These are phyloP conservation scores for Jackrogersella multiformis DNA, from an alignment of 495 filamentous ascomycete species.

Conservation along the genomic window DNA sequence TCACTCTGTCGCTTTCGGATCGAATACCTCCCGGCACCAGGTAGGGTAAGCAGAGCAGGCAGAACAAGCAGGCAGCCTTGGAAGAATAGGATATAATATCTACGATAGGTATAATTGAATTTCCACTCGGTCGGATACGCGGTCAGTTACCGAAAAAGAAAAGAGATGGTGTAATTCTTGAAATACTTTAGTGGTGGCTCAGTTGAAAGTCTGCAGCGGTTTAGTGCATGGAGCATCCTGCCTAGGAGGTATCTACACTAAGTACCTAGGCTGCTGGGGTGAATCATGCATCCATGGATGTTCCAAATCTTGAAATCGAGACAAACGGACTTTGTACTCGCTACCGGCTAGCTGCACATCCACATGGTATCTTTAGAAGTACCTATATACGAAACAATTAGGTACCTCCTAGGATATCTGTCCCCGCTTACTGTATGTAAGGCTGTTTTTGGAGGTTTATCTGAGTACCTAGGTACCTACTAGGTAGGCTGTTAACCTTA, in stretches of 20 bases:
- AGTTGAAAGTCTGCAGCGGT: slow-evolving; percentile 29
- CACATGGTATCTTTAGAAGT: neutral
- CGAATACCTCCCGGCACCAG: too few species aligned
- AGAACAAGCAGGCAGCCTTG: neutral
- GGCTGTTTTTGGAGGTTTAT: slow-evolving; percentile 13
- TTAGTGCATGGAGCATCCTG: slow-evolving; percentile 6
- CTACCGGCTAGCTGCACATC: neutral
- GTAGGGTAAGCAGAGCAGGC: too few species aligned
- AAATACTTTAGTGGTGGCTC: slow-evolving; percentile 24
- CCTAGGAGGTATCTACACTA: too few species aligned
- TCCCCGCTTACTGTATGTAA: slow-evolving; percentile 34
- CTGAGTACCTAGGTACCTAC: too few species aligned
- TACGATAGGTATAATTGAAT: neutral
- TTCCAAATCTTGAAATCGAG: slow-evolving; percentile 7
- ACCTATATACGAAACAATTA: slow-evolving; percentile 15
- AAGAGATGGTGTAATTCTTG: neutral
- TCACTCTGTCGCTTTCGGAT: too few species aligned
- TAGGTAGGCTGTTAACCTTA: too few species aligned
- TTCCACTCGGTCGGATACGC: slow-evolving; percentile 15
- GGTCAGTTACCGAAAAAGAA: slow-evolving; percentile 30
- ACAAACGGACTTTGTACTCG: slow-evolving; percentile 21
- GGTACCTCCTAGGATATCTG: neutral
- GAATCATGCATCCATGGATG: too few species aligned
- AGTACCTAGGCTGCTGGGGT: too few species aligned
- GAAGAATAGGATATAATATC: too few species aligned